These are phyloP conservation scores for Chlorella sp. DNA, from an alignment of 139 green algal genomes.

Conservation along the genomic window DNA sequence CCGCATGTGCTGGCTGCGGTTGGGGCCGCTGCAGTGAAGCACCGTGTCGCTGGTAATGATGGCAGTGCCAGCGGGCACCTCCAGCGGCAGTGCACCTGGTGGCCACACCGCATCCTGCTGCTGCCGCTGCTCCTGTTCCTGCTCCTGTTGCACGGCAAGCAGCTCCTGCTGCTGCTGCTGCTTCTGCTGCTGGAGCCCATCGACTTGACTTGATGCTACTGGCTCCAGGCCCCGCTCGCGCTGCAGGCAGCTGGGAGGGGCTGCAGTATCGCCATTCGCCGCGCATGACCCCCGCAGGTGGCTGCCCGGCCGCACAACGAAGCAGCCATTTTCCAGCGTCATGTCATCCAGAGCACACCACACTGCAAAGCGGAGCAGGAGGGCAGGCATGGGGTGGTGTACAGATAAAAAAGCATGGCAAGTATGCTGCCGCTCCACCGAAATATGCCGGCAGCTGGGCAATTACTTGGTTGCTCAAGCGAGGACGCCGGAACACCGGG, in stretches of 20 bases:
- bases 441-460: too few relatives aligned
- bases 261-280: neutral
- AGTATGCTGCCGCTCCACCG: too few relatives aligned
- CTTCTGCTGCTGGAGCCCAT: neutral
- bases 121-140: neutral
- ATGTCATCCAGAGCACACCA: constrained; percentile 49
- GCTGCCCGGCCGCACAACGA: constrained; percentile 36
- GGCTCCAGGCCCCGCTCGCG: too few relatives aligned
- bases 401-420: too few relatives aligned
- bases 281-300: neutral
- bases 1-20: constrained; percentile 31
- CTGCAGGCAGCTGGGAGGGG: too few relatives aligned
- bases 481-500: too few relatives aligned
- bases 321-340: constrained; percentile 35
- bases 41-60: constrained; percentile 43
- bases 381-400: too few relatives aligned
- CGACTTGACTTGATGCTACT: too few relatives aligned
- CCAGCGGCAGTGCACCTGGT: neutral
- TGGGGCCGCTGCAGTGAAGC: constrained; percentile 46
- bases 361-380: constrained; percentile 2
- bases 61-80: constrained; percentile 27
- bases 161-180: neutral
- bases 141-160: neutral
- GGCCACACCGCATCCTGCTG: neutral
- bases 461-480: too few relatives aligned